Percentiles rank a stretch among this genome's conserved stretches.
phyloP scores from a whole-genome alignment of 2,329 filamentous ascomycete genomes.

The Raffaelea arxii region DNA sequence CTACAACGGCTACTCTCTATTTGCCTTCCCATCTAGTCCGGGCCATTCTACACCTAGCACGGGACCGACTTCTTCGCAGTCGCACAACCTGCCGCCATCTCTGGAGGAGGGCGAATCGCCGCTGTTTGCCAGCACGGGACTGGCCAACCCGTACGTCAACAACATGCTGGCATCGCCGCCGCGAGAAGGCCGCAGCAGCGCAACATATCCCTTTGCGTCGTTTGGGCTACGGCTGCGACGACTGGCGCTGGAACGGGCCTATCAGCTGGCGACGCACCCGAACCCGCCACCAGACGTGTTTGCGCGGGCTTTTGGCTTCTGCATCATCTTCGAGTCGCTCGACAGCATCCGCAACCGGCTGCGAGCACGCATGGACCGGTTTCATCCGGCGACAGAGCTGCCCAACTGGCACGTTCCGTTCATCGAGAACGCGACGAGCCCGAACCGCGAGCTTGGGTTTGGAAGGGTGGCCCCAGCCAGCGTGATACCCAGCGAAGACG shows the following conservation, averaged over 20 bases:
- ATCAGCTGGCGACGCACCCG: slow-evolving; percentile 42
- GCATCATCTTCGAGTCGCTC: slow-evolving; percentile 48
- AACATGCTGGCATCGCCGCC: slow-evolving; percentile 18
- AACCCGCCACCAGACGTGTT: slow-evolving; percentile 38
- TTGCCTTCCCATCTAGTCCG: too few relatives aligned
- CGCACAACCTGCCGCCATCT: too few relatives aligned
- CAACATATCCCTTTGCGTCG: slow-evolving; percentile 51
- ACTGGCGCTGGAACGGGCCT: slow-evolving; percentile 51
- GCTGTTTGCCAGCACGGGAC: too few relatives aligned
- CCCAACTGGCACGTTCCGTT: slow-evolving; percentile 49
- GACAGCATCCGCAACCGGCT: slow-evolving; percentile 36
- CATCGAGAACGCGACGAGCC: slow-evolving; percentile 19
- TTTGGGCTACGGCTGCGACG: slow-evolving; percentile 66
- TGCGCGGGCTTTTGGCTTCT: slow-evolving; percentile 58
- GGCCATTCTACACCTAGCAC: too few relatives aligned
- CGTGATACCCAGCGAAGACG: too few relatives aligned
- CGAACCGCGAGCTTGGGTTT: background rate
- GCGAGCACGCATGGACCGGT: slow-evolving; percentile 31
- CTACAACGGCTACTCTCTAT: background rate
- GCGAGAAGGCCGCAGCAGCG: slow-evolving; percentile 29
- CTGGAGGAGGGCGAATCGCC: too few relatives aligned
- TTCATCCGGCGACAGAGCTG: slow-evolving; percentile 54
- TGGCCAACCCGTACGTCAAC: slow-evolving; percentile 7
- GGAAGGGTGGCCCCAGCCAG: too few relatives aligned
- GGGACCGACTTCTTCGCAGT: too few relatives aligned